A percentile compares a stretch with the other conserved stretches of the same genome.
These are phyloP conservation scores for Pyrus communis DNA, from an alignment of 306 rosid genomes.

Conservation along the genomic window DNA sequence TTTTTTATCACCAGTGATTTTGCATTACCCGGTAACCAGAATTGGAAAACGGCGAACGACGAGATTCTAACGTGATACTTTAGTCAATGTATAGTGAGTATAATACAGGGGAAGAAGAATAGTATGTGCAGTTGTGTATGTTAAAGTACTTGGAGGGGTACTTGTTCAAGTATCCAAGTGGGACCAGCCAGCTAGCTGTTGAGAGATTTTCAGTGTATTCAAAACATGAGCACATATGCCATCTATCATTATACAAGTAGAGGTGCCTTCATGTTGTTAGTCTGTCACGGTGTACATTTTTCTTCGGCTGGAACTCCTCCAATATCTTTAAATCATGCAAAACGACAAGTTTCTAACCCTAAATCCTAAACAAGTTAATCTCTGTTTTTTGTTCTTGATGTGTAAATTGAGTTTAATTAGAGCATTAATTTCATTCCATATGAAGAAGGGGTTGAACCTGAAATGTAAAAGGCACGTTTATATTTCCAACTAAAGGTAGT, in stretches of 20 bases:
- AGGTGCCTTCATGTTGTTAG: not conserved
- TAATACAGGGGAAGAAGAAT: slow-evolving; percentile 4
- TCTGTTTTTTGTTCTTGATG: not conserved
- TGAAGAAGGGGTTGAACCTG: not conserved
- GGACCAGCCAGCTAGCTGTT: slow-evolving; percentile 39
- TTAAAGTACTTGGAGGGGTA: slow-evolving; percentile 22
- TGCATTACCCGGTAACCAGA: slow-evolving; percentile 30
- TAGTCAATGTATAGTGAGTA: slow-evolving; percentile 30
- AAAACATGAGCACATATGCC: too few species aligned
- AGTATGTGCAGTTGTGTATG: slow-evolving; percentile 36
- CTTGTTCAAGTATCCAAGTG: slow-evolving; percentile 32
- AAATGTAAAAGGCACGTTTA: not conserved
- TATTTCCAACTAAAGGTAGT: not conserved
- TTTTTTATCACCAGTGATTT: slow-evolving; percentile 19
- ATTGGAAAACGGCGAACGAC: slow-evolving; percentile 27
- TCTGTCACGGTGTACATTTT: not conserved
- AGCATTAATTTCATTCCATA: not conserved
- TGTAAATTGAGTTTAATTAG: not conserved
- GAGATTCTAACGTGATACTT: slow-evolving; percentile 9
- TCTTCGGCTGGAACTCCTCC: slow-evolving; percentile 11
- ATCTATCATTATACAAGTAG: too few species aligned
- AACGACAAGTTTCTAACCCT: not conserved
- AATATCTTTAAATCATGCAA: not conserved
- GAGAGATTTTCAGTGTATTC: too few species aligned
- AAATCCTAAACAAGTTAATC: not conserved